Evolutionary conservation across 2,329 filamentous ascomycete species (phyloP), one percentile per base, ranked within the genome.

Genomic region (Pseudopyrenochaeta lycopersici): DNA sequence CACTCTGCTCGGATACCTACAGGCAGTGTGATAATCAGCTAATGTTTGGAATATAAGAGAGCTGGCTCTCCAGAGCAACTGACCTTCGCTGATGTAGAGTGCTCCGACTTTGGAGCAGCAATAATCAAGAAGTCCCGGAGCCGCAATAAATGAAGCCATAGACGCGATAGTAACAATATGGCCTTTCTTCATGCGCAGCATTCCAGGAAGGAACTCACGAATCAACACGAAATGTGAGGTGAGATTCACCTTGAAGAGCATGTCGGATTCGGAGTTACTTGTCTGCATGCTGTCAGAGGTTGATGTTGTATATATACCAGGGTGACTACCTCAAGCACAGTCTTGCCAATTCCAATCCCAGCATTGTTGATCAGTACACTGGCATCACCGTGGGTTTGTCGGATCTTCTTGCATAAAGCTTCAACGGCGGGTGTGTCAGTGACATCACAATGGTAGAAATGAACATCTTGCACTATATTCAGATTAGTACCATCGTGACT

Each of bases 291-390:
- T 42, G 41, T 54, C 30, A 54, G 42, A 35, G 32, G 4, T 5
- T n/a, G 11, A 11, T 15, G 1, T 18, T 14, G 2, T 14, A 44
- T 4, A 1, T 12, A 2, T n/a, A 42, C 23, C 7, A 12, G n/a
- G 15, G 10, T n/a, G 23, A 46, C 52, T 36, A 67, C 65, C 15
- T 65, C 60, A 21, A 70, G 61, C 2, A 68, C 41, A 0, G 61
- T 59, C 52, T 64, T 63, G 1, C 59, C 64, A 12, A 54, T 54
- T 0, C 52, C 65, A 23, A 73, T 66, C 1, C 70, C 70, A 15
- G 70, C 70, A 38, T 73, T 73, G 50, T 73, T 73, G 49, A 73
- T 63, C 6, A 73, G 54, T 2, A 73, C 67, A n/a, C 52, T 69
- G 1, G 68, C 58, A 31, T 63, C 55, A 11, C 68, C 68, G 33